Evolutionary conservation across 2,329 filamentous ascomycete species (phyloP).

Genomic region (Colletotrichum lentis): DNA sequence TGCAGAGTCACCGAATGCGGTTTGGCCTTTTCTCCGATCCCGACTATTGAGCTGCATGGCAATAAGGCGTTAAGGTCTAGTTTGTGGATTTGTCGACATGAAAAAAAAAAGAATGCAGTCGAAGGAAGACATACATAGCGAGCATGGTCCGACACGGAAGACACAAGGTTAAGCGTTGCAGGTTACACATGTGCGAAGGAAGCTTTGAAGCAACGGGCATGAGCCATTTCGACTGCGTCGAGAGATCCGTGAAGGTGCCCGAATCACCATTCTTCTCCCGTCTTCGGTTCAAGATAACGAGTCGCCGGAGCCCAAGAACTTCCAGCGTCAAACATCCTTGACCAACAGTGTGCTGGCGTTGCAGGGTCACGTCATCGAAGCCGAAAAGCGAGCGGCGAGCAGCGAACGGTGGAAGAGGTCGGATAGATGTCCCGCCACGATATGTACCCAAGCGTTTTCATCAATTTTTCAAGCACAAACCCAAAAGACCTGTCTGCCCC

Average conservation of each 20-base stretch:
- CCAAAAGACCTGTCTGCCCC: not conserved
- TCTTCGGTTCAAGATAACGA: constrained; percentile 14
- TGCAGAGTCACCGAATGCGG: constrained; percentile 78
- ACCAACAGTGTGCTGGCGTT: constrained; percentile 10
- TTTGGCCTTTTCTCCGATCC: constrained; percentile 77
- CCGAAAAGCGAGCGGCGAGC: constrained; percentile 13
- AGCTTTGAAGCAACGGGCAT: constrained; percentile 16
- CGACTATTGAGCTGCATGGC: constrained; percentile 58
- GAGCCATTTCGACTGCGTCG: constrained; percentile 17
- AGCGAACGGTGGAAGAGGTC: constrained; percentile 3
- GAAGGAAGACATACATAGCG: constrained; percentile 37
- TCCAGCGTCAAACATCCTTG: not conserved
- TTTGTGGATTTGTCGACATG: constrained; percentile 28
- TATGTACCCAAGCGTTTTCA: constrained; percentile 33
- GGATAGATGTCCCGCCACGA: constrained; percentile 22
- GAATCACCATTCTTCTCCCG: constrained; percentile 5
- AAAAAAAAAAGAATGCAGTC: constrained; percentile 37
- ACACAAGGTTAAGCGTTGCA: constrained; percentile 21
- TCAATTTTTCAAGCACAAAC: constrained; percentile 24
- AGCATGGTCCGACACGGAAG: constrained; percentile 32
- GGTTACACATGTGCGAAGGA: constrained; percentile 8
- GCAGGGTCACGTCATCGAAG: not conserved
- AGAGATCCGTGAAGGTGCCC: constrained; percentile 17
- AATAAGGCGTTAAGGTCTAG: constrained; percentile 31
- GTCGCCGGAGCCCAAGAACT: constrained; percentile 12